phyloP scores from a whole-genome alignment of 441 rosid genomes.

The Erodium moschatum region DNA sequence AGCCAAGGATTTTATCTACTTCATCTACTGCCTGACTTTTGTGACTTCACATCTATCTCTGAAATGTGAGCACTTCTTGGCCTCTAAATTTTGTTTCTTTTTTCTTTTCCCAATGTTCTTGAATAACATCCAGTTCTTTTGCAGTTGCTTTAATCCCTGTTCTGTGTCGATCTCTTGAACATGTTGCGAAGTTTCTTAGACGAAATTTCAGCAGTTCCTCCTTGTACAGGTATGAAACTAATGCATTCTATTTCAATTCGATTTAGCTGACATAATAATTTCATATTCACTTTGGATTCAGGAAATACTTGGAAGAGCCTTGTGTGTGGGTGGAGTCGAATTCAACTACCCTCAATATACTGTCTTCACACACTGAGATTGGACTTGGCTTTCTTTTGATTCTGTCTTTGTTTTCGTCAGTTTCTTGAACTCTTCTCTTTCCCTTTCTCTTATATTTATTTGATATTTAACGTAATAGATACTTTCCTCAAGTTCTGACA shows the following conservation, averaged over 20 bases:
- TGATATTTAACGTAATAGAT: constrained; percentile 1
- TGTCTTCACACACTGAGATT: constrained; percentile 85
- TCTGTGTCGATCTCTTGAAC: constrained; percentile 67
- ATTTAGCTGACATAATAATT: background rate
- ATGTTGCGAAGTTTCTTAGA: constrained; percentile 78
- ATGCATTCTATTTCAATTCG: background rate
- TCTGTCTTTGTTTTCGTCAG: constrained; percentile 74
- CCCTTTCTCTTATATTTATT: background rate
- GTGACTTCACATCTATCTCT: constrained; percentile 84
- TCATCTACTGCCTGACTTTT: constrained; percentile 78
- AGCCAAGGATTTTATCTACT: constrained; percentile 80
- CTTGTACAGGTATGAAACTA: constrained; percentile 55
- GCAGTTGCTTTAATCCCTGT: constrained; percentile 91
- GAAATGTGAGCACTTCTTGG: constrained; percentile 50
- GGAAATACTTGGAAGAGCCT: constrained; percentile 84
- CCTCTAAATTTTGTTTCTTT: background rate
- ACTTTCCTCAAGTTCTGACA: constrained; percentile 3
- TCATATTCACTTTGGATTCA: constrained; percentile 25
- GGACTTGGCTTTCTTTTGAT: constrained; percentile 78
- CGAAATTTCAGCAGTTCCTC: constrained; percentile 65
- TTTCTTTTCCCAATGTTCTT: background rate
- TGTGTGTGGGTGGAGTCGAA: constrained; percentile 97
- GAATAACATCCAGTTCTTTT: constrained; percentile 16
- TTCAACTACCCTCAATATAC: constrained; percentile 70
- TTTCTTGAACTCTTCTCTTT: constrained; percentile 16